Conservation (phyloP, 2,329 filamentous ascomycete genomes). For the Ophiosphaerella korrae region DNA sequence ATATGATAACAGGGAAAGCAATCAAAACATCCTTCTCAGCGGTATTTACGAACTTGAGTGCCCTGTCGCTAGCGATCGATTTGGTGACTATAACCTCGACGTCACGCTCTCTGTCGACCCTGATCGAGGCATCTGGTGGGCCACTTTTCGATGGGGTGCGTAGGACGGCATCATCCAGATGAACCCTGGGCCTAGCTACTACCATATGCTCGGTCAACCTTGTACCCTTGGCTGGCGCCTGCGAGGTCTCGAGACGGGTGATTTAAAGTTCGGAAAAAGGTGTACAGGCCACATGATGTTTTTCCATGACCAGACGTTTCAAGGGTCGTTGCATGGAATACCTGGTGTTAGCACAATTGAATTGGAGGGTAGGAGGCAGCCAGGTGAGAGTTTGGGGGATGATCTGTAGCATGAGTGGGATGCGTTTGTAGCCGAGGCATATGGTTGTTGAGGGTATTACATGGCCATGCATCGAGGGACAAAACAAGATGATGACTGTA, state of each 20-base stretch:
- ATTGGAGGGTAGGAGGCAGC: slow-evolving; percentile 31
- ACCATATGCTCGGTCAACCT: slow-evolving; percentile 2
- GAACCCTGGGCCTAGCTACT: slow-evolving; percentile 21
- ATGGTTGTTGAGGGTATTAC: slow-evolving; percentile 16
- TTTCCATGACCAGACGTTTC: slow-evolving; percentile 17
- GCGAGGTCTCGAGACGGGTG: slow-evolving; percentile 26
- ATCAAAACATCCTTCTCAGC: slow-evolving; percentile 43
- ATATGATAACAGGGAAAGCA: background rate
- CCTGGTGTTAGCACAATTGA: slow-evolving; percentile 29
- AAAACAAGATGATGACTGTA: no score
- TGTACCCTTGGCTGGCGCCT: slow-evolving; percentile 39
- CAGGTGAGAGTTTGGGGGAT: slow-evolving; percentile 22
- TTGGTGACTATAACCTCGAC: slow-evolving; percentile 41
- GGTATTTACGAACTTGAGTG: slow-evolving; percentile 52
- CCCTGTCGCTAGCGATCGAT: slow-evolving; percentile 15
- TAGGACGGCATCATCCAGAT: slow-evolving; percentile 53
- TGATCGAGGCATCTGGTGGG: slow-evolving; percentile 52
- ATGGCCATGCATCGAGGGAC: no score
- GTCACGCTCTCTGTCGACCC: slow-evolving; percentile 35
- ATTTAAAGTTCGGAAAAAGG: slow-evolving; percentile 37
- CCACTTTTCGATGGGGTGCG: slow-evolving; percentile 51
- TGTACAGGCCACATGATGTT: slow-evolving; percentile 45
- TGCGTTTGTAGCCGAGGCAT: slow-evolving; percentile 29
- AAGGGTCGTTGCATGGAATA: slow-evolving; percentile 30
- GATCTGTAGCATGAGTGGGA: slow-evolving; percentile 37